phyloP scores from a whole-genome alignment of 352 stramenopile species.

The Pythium aristosporum region DNA sequence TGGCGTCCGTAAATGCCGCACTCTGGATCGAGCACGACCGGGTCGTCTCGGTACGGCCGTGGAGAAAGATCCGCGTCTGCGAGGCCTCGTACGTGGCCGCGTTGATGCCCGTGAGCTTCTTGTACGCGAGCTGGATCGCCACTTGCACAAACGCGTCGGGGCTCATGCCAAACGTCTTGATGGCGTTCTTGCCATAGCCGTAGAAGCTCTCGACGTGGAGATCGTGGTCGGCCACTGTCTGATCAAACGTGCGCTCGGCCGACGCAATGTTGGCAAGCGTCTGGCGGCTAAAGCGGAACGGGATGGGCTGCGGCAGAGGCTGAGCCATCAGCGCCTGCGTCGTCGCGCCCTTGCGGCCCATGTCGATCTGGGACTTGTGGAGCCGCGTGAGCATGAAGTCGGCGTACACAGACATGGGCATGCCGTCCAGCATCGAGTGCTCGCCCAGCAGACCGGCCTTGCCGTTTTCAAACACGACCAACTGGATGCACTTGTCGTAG shows the following conservation, averaged over 20 bases:
- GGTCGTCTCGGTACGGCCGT: conserved; percentile 93
- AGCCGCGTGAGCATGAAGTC: conserved; percentile 65
- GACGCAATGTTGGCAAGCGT: conserved; percentile 48
- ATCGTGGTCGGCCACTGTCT: conserved; percentile 84
- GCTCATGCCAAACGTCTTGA: conserved; percentile 90
- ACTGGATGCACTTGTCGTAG: conserved; percentile 97
- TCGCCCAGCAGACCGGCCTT: conserved; percentile 93
- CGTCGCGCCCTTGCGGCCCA: conserved; percentile 43
- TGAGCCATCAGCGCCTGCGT: conserved; percentile 33
- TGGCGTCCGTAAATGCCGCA: conserved; percentile 85
- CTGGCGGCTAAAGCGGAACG: conserved; percentile 50
- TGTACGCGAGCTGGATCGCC: conserved; percentile 93
- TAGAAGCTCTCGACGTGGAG: conserved; percentile 87
- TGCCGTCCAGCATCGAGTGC: conserved; percentile 91
- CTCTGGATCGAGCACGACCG: conserved; percentile 80
- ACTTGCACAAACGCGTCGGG: conserved; percentile 96
- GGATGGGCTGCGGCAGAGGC: conserved; percentile 38
- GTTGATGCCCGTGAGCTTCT: conserved; percentile 64
- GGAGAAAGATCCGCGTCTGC: conserved; percentile 92
- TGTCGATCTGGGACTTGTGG: conserved; percentile 44
- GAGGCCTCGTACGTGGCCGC: conserved; percentile 94
- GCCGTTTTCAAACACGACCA: conserved; percentile 95
- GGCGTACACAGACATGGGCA: conserved; percentile 72
- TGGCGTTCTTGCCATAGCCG: conserved; percentile 84
- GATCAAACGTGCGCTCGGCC: conserved; percentile 62